These are phyloP conservation scores for Hypsizygus marmoreus DNA, from an alignment of 768 basidiomycete genomes.

Conservation along the genomic window DNA sequence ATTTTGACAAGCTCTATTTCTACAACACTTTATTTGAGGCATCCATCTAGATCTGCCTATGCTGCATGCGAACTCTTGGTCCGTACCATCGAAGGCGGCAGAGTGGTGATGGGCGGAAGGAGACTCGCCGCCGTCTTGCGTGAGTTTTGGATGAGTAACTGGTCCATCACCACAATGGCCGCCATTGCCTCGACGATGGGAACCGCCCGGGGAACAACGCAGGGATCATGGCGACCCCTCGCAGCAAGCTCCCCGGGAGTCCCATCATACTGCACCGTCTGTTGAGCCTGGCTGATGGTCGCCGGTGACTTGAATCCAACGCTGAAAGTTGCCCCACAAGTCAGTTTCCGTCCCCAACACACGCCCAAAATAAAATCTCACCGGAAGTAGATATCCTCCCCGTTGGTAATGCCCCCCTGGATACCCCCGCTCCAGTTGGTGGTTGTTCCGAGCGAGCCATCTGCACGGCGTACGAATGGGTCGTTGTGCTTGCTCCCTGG, in stretches of 20 bases:
- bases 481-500: constrained; percentile 96
- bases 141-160: constrained; percentile 86
- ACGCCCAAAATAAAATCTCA: constrained; percentile 32
- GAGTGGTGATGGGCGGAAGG: constrained; percentile 83
- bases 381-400: constrained; percentile 98
- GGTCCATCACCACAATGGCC: constrained; percentile 92
- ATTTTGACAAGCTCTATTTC: too few relatives aligned
- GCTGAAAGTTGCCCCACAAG: constrained; percentile 37
- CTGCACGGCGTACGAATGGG: constrained; percentile 62
- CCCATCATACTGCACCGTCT: constrained; percentile 92
- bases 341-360: background rate
- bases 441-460: constrained; percentile 77
- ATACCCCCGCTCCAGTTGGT: constrained; percentile 98
- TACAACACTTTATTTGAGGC: constrained; percentile 3
- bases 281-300: constrained; percentile 91
- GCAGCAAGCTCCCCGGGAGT: constrained; percentile 86
- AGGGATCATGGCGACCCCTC: constrained; percentile 94
- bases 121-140: constrained; percentile 72
- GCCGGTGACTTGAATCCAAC: constrained; percentile 98
- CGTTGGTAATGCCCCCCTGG: constrained; percentile 97
- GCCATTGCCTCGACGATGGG: constrained; percentile 99
- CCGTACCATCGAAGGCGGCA: constrained; percentile 91
- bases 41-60: background rate
- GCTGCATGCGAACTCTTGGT: constrained; percentile 34
- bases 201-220: constrained; percentile 95